Conservation (phyloP, 257 asterid genomes). For the Jacaranda copaia region DNA sequence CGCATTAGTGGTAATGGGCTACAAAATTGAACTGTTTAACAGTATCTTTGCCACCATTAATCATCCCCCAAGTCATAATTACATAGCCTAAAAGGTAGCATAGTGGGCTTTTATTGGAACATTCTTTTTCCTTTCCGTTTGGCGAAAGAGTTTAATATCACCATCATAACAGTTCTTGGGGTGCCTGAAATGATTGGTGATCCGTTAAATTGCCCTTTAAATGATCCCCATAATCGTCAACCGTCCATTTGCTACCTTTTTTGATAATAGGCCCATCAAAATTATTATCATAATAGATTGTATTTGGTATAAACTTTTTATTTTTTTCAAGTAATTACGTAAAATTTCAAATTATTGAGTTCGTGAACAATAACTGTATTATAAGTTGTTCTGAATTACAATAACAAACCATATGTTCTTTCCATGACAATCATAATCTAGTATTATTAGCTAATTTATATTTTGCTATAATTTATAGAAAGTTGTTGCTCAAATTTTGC, state of each 20-base stretch:
- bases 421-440: background rate
- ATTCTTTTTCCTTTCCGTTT: slow-evolving; percentile 36
- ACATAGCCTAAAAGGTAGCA: slow-evolving; percentile 38
- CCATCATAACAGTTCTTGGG: slow-evolving; percentile 37
- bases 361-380: background rate
- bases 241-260: background rate
- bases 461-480: background rate
- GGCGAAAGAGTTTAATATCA: slow-evolving; percentile 27
- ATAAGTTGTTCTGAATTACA: background rate
- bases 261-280: slow-evolving; percentile 4
- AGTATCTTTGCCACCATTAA: slow-evolving; percentile 27
- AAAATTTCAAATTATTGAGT: background rate
- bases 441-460: background rate
- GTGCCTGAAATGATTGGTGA: slow-evolving; percentile 33
- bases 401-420: background rate
- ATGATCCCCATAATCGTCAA: slow-evolving; percentile 8
- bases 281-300: background rate
- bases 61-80: slow-evolving; percentile 46
- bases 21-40: slow-evolving; percentile 37
- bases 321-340: background rate
- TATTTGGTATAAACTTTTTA: background rate
- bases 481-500: background rate
- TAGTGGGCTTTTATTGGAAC: slow-evolving; percentile 45
- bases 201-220: slow-evolving; percentile 24
- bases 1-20: slow-evolving; percentile 35